Conservation (phyloP, 129 eudicot species). For the Kitagawia praeruptora region DNA sequence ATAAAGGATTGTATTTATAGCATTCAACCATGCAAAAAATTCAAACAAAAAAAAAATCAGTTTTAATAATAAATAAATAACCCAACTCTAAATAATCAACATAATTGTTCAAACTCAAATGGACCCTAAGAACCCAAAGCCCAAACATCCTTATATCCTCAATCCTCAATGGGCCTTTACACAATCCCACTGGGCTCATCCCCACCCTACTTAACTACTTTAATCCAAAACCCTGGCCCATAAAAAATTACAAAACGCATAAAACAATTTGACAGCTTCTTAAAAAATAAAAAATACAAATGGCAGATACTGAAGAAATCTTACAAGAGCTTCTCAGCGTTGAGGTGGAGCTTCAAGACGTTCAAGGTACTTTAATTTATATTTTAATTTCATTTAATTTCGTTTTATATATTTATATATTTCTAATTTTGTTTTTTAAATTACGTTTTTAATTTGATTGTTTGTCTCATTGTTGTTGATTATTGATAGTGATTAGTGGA, state of each 20-base stretch:
- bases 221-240: not conserved
- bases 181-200: no score
- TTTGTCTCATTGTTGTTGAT: not conserved
- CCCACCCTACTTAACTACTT: no score
- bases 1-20: no score
- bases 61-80: no score
- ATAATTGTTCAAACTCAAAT: no score
- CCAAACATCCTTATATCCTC: no score
- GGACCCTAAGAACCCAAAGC: no score
- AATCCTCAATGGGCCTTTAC: no score
- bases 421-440: not conserved
- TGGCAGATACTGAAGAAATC: slow-evolving; percentile 56
- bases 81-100: no score
- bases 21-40: no score
- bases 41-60: no score
- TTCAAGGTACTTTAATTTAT: slow-evolving; percentile 44
- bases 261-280: not conserved
- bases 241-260: not conserved
- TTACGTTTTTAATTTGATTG: not conserved
- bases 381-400: not conserved
- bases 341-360: slow-evolving; percentile 80
- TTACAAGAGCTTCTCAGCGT: slow-evolving; percentile 69
- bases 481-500: not conserved
- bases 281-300: not conserved
- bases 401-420: not conserved